Evolutionary conservation across 2,329 filamentous ascomycete genomes (phyloP).

Genomic region (Lachnellula suecica): DNA sequence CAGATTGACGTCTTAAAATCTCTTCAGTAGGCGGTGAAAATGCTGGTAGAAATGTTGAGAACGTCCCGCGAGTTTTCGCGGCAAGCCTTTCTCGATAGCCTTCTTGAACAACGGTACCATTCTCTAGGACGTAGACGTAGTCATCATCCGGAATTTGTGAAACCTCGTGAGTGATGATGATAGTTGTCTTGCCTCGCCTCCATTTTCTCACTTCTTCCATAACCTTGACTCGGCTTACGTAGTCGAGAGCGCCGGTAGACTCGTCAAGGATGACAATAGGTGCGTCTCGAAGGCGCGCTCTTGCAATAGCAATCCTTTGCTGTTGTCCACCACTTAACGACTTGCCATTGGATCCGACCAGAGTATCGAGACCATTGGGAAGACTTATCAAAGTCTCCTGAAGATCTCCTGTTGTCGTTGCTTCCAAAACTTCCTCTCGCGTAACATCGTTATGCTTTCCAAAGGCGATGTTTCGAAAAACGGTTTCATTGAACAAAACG

Average conservation of each 20-base stretch:
- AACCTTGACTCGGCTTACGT: slow-evolving; percentile 63
- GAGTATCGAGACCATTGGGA: slow-evolving; percentile 69
- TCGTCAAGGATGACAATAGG: slow-evolving; percentile 86
- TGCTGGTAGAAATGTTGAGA: slow-evolving; percentile 42
- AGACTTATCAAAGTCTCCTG: slow-evolving; percentile 65
- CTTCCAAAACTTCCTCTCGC: slow-evolving; percentile 55
- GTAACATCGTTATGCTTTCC: slow-evolving; percentile 57
- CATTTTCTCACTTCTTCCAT: slow-evolving; percentile 76
- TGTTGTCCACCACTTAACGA: slow-evolving; percentile 81
- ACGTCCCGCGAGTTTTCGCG: slow-evolving; percentile 41
- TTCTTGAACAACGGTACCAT: slow-evolving; percentile 65
- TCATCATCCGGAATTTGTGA: slow-evolving; percentile 71
- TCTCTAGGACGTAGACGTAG: slow-evolving; percentile 77
- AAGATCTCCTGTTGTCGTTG: slow-evolving; percentile 68
- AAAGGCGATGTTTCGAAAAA: slow-evolving; percentile 76
- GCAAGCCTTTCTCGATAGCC: slow-evolving; percentile 62
- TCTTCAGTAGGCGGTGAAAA: neutral
- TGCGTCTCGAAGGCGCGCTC: slow-evolving; percentile 74
- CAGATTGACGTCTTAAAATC: slow-evolving; percentile 9
- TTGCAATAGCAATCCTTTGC: slow-evolving; percentile 77
- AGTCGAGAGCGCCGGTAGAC: slow-evolving; percentile 81
- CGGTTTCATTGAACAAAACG: slow-evolving; percentile 76
- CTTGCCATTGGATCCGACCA: slow-evolving; percentile 67
- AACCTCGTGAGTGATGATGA: slow-evolving; percentile 91
- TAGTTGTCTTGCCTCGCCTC: slow-evolving; percentile 80